Conservation (phyloP, 352 stramenopile species). For the Globisporangium camurandrum region DNA sequence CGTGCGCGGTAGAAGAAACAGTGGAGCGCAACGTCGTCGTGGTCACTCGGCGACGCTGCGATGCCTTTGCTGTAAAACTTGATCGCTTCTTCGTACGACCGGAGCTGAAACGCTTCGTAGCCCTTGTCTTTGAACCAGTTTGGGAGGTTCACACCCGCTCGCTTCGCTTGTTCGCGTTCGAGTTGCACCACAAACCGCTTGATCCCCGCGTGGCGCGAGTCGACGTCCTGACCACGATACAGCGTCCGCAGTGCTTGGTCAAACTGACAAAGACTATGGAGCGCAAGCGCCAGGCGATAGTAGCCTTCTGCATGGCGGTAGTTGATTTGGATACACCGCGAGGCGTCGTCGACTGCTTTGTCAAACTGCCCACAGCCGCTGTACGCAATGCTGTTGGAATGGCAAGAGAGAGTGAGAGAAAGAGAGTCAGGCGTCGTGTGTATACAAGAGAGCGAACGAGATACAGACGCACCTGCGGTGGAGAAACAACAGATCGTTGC, state of each 20-base stretch:
- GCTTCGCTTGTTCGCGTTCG: constrained; percentile 31
- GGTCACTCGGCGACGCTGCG: constrained; percentile 29
- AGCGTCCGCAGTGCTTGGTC: constrained; percentile 47
- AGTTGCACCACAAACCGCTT: constrained; percentile 38
- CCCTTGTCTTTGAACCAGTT: constrained; percentile 70
- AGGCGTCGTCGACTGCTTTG: constrained; percentile 42
- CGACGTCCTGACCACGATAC: constrained; percentile 46
- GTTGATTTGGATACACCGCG: constrained; percentile 51
- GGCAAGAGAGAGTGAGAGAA: too few species aligned
- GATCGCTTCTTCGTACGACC: constrained; percentile 85
- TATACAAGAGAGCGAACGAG: not conserved
- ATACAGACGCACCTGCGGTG: constrained; percentile 33
- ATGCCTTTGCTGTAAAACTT: constrained; percentile 91
- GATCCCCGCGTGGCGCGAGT: constrained; percentile 32
- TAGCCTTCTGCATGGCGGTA: constrained; percentile 52
- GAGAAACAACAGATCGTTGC: constrained; percentile 48
- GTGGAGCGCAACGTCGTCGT: constrained; percentile 45
- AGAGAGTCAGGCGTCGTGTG: too few species aligned
- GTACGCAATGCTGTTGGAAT: constrained; percentile 33
- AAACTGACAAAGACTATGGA: constrained; percentile 31
- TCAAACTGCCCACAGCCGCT: constrained; percentile 24
- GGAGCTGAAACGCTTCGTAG: constrained; percentile 87
- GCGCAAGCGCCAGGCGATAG: constrained; percentile 39
- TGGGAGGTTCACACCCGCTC: constrained; percentile 22
- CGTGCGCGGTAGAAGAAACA: constrained; percentile 52